These are phyloP conservation scores for Xylariaceae sp. DNA, from an alignment of 2,329 filamentous ascomycete genomes.

Conservation along the genomic window DNA sequence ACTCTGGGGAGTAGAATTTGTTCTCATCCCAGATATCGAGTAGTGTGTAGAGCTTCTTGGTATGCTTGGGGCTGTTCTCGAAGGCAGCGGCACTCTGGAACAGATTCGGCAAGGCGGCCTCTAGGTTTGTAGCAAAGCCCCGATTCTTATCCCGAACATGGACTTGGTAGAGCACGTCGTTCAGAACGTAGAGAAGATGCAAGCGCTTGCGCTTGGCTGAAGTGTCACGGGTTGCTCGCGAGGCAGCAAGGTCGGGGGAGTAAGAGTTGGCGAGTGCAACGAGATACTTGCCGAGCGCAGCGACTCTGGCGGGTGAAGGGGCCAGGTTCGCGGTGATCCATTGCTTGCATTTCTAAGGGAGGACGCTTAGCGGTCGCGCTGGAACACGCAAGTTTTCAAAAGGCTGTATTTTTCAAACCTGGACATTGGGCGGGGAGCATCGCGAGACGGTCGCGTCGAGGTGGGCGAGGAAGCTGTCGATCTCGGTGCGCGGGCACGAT, in stretches of 20 bases:
- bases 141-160: conserved; percentile 49
- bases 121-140: conserved; percentile 54
- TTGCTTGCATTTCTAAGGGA: conserved; percentile 75
- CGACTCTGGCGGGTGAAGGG: conserved; percentile 63
- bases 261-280: conserved; percentile 65
- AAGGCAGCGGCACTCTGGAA: conserved; percentile 56
- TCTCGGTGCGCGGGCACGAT: conserved; percentile 65
- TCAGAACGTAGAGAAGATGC: conserved; percentile 75
- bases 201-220: conserved; percentile 68
- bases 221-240: conserved; percentile 39
- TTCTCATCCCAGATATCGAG: conserved; percentile 70
- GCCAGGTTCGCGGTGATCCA: conserved; percentile 76
- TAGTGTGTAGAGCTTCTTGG: conserved; percentile 61
- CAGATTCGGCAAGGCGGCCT: conserved; percentile 61
- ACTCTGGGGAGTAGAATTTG: conserved; percentile 55
- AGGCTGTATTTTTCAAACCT: conserved; percentile 67
- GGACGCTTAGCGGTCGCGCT: conserved; percentile 35
- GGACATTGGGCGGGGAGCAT: conserved; percentile 79
- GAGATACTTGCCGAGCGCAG: conserved; percentile 73
- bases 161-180: conserved; percentile 72
- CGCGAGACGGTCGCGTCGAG: conserved; percentile 64
- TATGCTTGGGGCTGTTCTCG: conserved; percentile 62
- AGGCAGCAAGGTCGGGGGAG: conserved; percentile 29
- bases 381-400: conserved; percentile 38
- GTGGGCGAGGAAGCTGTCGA: conserved; percentile 65